phyloP scores from a whole-genome alignment of 2,329 filamentous ascomycete genomes.

The Sporothrix pseudoabietina region DNA sequence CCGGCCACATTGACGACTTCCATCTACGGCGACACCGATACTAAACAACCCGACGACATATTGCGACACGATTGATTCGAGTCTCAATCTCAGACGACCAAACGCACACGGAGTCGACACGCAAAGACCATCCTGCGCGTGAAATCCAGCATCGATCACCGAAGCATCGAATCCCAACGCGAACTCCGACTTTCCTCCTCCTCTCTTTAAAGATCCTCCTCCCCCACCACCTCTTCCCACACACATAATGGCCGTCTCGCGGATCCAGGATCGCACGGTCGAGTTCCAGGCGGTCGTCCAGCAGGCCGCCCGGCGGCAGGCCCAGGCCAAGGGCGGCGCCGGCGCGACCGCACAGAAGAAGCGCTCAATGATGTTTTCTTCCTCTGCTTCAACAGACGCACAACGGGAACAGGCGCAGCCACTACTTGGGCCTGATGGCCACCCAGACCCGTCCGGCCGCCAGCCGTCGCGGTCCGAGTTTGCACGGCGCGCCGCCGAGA shows the following conservation, averaged over 20 bases:
- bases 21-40: not conserved
- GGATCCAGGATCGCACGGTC: constrained; percentile 93
- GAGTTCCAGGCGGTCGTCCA: constrained; percentile 92
- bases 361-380: constrained; percentile 30
- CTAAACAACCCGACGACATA: not conserved
- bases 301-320: constrained; percentile 80
- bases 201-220: not conserved
- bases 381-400: not conserved
- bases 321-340: constrained; percentile 61
- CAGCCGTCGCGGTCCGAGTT: constrained; percentile 68
- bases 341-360: constrained; percentile 67
- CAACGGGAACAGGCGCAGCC: constrained; percentile 55
- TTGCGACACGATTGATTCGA: not conserved
- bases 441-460: constrained; percentile 66
- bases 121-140: not conserved
- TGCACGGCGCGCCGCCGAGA: constrained; percentile 85
- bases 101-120: not conserved
- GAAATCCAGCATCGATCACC: not conserved
- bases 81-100: not conserved
- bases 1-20: not conserved
- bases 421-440: constrained; percentile 54
- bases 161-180: not conserved
- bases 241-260: constrained; percentile 61
- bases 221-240: not conserved
- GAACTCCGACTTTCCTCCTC: not conserved